These are phyloP conservation scores for Daedaleopsis sinensis DNA, from an alignment of 768 basidiomycete species.

Conservation along the genomic window DNA sequence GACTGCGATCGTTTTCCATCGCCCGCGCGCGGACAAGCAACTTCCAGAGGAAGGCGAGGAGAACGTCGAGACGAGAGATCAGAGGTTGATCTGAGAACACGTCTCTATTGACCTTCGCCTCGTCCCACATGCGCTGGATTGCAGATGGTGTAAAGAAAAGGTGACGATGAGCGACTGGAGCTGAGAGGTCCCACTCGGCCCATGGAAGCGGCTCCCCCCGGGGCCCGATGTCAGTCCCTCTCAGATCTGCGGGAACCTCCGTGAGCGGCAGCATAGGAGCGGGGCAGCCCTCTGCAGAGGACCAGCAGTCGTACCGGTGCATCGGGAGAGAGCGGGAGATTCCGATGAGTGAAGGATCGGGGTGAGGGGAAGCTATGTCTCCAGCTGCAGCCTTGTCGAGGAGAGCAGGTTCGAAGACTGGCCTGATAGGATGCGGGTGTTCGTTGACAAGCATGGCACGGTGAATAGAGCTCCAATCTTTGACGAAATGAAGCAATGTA, in stretches of 20 bases:
- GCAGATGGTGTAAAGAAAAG: slow-evolving; percentile 25
- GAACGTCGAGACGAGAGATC: slow-evolving; percentile 40
- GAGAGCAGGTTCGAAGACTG: slow-evolving; percentile 34
- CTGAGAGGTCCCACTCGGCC: slow-evolving; percentile 12
- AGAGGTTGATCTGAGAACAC: not conserved
- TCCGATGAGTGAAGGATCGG: slow-evolving; percentile 27
- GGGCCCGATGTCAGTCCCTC: slow-evolving; percentile 5
- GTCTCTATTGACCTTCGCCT: slow-evolving; percentile 13
- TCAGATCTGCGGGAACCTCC: slow-evolving; percentile 4
- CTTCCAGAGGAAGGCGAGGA: slow-evolving; percentile 41
- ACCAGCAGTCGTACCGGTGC: slow-evolving; percentile 18
- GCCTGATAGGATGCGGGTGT: slow-evolving; percentile 23
- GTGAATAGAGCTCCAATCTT: slow-evolving; percentile 38
- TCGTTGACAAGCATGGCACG: slow-evolving; percentile 18
- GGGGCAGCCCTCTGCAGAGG: slow-evolving; percentile 9
- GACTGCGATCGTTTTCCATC: slow-evolving; percentile 20
- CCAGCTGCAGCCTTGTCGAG: slow-evolving; percentile 36
- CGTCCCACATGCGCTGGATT: slow-evolving; percentile 37
- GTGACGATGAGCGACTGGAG: slow-evolving; percentile 12
- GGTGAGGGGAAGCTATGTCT: slow-evolving; percentile 32
- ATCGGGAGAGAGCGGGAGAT: slow-evolving; percentile 11
- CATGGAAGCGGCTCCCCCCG: slow-evolving; percentile 8
- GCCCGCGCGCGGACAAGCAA: slow-evolving; percentile 36
- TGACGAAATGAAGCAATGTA: slow-evolving; percentile 35
- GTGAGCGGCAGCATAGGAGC: slow-evolving; percentile 2